phyloP scores from a whole-genome alignment of 306 rosid genomes.

The Cicer bijugum region DNA sequence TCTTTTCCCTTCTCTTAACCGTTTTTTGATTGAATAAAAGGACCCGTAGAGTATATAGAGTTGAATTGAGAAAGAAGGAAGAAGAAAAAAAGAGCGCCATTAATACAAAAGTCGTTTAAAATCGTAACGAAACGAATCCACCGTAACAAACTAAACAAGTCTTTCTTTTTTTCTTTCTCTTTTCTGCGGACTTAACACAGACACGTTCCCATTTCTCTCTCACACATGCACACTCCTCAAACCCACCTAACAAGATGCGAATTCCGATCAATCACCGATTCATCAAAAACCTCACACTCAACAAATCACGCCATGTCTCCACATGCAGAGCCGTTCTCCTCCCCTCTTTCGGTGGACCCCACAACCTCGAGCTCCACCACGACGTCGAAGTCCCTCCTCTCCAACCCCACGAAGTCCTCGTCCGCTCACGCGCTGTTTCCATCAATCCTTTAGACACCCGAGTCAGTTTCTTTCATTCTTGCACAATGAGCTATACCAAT shows the following conservation, averaged over 20 bases:
- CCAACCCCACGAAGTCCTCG: slow-evolving; percentile 58
- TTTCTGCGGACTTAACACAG: no score
- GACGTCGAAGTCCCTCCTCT: slow-evolving; percentile 64
- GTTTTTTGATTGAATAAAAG: no score
- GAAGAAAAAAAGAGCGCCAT: no score
- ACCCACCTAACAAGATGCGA: slow-evolving; percentile 33
- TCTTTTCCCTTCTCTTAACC: no score
- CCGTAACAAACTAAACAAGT: no score
- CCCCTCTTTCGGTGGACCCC: slow-evolving; percentile 82
- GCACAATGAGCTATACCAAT: not conserved
- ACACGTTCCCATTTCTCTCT: no score
- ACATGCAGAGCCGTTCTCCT: slow-evolving; percentile 73
- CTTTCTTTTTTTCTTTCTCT: no score
- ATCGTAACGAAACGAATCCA: no score
- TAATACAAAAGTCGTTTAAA: no score
- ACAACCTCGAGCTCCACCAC: slow-evolving; percentile 60
- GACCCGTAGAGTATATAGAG: no score
- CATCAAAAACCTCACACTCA: slow-evolving; percentile 9
- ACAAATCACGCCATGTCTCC: slow-evolving; percentile 47
- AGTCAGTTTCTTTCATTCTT: slow-evolving; percentile 50
- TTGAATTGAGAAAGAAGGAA: no score
- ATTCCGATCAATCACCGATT: slow-evolving; percentile 32
- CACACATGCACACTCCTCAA: no score
- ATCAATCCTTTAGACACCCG: slow-evolving; percentile 84
- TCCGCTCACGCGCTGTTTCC: slow-evolving; percentile 75